These are phyloP conservation scores for Thalassia testudinum DNA, from an alignment of 116 monocot genomes.

Conservation along the genomic window DNA sequence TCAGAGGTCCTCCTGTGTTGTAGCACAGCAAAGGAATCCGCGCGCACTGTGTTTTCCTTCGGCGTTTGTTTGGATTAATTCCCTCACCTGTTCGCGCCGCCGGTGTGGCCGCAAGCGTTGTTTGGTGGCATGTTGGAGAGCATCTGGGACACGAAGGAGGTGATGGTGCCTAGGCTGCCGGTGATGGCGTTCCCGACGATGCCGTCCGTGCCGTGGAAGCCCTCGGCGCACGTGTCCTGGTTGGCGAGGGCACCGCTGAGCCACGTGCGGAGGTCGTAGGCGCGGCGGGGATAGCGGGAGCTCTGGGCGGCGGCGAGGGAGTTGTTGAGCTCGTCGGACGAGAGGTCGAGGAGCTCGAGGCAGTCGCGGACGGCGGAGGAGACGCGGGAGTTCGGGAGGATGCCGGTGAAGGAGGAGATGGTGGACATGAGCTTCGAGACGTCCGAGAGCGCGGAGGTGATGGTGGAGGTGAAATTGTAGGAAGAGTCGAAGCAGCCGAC, in stretches of 20 bases:
- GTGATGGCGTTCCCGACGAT: constrained; percentile 25
- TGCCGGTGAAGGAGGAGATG: constrained; percentile 28
- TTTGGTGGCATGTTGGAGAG: constrained; percentile 16
- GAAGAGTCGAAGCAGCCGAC: constrained; percentile 8
- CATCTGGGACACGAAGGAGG: constrained; percentile 26
- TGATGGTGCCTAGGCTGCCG: constrained; percentile 27
- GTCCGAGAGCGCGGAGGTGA: constrained; percentile 40
- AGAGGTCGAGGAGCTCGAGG: constrained; percentile 69
- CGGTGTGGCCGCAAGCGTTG: background rate
- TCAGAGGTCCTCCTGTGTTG: too few relatives aligned
- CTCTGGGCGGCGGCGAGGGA: constrained; percentile 19
- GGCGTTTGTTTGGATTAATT: too few relatives aligned
- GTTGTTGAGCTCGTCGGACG: constrained; percentile 53
- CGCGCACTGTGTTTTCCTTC: too few relatives aligned
- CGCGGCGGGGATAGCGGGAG: too few relatives aligned
- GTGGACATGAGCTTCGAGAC: constrained; percentile 30
- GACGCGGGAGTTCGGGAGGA: constrained; percentile 26
- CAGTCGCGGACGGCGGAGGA: constrained; percentile 75
- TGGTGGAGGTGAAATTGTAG: constrained; percentile 23
- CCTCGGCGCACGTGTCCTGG: constrained; percentile 84
- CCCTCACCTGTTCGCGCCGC: background rate
- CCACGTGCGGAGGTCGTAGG: constrained; percentile 31
- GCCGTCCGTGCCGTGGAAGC: constrained; percentile 33
- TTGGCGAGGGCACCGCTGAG: constrained; percentile 77
- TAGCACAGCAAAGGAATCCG: too few relatives aligned